A percentile compares a stretch with the other conserved stretches of the same genome.
Conservation (phyloP, 2,329 filamentous ascomycete genomes). For the Orbilia ellipsospora region DNA sequence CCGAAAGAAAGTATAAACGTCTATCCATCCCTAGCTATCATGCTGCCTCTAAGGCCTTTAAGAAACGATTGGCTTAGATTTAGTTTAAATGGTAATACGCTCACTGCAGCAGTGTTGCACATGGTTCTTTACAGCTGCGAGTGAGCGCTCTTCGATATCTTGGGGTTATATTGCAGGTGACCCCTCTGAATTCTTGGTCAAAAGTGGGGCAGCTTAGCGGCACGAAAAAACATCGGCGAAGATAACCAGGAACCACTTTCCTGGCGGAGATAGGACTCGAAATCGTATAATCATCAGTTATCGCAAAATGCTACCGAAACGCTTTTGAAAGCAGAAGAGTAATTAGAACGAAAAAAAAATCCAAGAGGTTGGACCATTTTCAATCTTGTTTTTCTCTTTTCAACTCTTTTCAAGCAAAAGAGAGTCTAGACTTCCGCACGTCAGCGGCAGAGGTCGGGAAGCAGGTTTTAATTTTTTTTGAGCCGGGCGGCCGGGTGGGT, state of each 20-base stretch:
- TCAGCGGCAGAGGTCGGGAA: too few species aligned
- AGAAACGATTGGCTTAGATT: conserved; percentile 10
- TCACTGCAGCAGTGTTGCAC: conserved; percentile 21
- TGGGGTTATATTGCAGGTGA: conserved; percentile 19
- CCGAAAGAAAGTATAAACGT: not conserved
- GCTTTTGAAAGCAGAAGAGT: not conserved
- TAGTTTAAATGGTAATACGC: conserved; percentile 8
- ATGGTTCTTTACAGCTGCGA: conserved; percentile 8
- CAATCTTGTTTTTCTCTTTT: too few species aligned
- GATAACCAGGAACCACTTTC: too few species aligned
- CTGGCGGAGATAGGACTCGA: too few species aligned
- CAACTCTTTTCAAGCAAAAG: too few species aligned
- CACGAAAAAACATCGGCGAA: not conserved
- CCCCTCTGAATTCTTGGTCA: conserved; percentile 27
- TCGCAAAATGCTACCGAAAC: too few species aligned
- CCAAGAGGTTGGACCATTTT: not conserved
- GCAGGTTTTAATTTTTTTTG: too few species aligned
- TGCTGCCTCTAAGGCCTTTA: too few species aligned
- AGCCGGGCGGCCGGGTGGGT: conserved; percentile 3
- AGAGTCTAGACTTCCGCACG: too few species aligned
- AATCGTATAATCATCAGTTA: too few species aligned
- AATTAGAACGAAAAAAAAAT: not conserved
- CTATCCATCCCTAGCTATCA: not conserved
- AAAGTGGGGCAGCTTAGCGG: conserved; percentile 37
- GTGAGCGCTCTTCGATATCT: not conserved